Conservation (phyloP, 306 rosid genomes). For the Gynostemma pentaphyllum region DNA sequence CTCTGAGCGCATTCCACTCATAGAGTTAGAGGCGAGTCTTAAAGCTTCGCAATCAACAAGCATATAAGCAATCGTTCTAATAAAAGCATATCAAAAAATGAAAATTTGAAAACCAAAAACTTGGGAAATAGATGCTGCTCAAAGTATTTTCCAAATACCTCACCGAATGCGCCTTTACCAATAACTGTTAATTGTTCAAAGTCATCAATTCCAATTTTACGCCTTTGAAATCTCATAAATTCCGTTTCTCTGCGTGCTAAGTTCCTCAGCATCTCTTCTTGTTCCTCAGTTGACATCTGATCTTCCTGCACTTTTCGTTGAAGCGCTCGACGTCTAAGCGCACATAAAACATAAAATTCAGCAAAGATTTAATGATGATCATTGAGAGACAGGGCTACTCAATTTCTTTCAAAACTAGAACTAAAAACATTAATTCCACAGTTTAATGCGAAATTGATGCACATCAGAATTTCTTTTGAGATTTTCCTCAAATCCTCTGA, state of each 20-base stretch:
- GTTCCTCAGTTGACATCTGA: slow-evolving; percentile 72
- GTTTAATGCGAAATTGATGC: neutral
- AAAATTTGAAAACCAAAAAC: neutral
- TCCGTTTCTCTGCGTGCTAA: slow-evolving; percentile 89
- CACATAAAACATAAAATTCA: slow-evolving; percentile 1
- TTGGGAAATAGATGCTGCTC: neutral
- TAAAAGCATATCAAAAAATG: neutral
- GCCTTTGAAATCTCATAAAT: slow-evolving; percentile 86
- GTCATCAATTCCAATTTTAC: slow-evolving; percentile 91
- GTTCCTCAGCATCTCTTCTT: slow-evolving; percentile 86
- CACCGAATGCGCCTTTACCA: slow-evolving; percentile 98
- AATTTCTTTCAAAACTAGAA: neutral
- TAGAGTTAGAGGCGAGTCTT: neutral
- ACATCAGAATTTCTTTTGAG: neutral
- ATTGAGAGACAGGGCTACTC: neutral
- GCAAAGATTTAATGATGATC: neutral
- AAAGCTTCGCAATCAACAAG: neutral
- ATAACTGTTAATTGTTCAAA: slow-evolving; percentile 84
- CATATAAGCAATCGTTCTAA: neutral
- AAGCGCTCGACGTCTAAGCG: slow-evolving; percentile 62
- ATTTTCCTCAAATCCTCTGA: neutral
- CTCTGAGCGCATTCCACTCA: neutral
- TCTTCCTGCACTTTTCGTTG: slow-evolving; percentile 78
- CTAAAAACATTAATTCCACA: neutral
- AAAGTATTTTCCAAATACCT: slow-evolving; percentile 34